Evolutionary conservation across 2,329 filamentous ascomycete genomes (phyloP), one percentile per base, ranked within the genome.

Genomic region (Aurifilum marmelostoma): DNA sequence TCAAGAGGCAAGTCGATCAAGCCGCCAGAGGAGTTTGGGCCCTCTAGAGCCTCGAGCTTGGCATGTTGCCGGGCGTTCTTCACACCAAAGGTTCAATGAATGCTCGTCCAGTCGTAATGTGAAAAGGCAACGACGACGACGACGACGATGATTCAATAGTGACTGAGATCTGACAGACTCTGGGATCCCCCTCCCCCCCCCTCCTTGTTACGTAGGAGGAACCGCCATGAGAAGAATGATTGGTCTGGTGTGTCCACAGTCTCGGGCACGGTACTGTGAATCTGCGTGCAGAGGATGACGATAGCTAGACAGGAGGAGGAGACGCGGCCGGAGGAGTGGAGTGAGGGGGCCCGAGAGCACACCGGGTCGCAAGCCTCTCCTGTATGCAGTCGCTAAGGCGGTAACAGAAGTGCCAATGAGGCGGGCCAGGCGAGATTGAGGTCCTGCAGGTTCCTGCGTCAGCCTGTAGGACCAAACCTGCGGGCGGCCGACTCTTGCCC

Each of bases 361-460:
- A 56, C 52, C 52, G 8, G 32, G 34, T 54, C 43, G 68, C 65
- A 65, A 37, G 66, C 62, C 62, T 34, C 34, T 67, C 67, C 29
- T 34, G 34, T 60, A 37, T 12, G 29, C 32, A 29, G 59, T 60
- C 52, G 58, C 63, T 63, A 29, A 16, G 54, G 54, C 62, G 47
- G 63, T 56, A 43, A 37, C 34, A 59, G 32, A 39, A 47, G 9
- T 59, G 52, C 61, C 32, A 47, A 52, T 65, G 24, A 63, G 67
- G 69, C 59, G 67, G 62, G 69, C 63, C 29, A 65, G 61, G 47
- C 29, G 69, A 68, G 68, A 69, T 70, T 59, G 67, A 60, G 59
- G 59, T 16, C 64, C 67, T 71, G 67, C 67, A 71, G 62, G 69
- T 69, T 71, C 69, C 64, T 69, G 69, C 67, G 60, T 70, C 52